A percentile compares a stretch with the other conserved stretches of the same genome.
phyloP scores from a whole-genome alignment of 495 filamentous ascomycete species.

The Penicillium maclennaniae region DNA sequence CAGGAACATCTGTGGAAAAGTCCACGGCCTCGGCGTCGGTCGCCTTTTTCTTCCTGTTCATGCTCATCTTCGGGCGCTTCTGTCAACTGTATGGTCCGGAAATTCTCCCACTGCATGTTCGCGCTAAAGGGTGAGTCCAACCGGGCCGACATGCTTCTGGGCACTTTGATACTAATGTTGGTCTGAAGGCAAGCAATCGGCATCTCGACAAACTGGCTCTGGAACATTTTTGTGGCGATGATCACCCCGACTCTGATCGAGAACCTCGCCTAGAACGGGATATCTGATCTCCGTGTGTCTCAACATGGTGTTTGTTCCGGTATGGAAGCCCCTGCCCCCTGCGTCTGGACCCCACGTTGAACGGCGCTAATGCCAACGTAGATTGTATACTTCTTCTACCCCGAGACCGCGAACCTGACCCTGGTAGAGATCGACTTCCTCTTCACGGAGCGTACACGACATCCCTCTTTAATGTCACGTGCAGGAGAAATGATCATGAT shows the following conservation, averaged over 20 bases:
- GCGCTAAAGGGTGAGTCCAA: slow-evolving; percentile 36
- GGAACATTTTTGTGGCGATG: slow-evolving; percentile 59
- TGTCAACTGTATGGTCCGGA: slow-evolving; percentile 47
- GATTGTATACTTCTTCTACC: slow-evolving; percentile 42
- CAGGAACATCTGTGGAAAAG: slow-evolving; percentile 26
- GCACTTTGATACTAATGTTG: neutral
- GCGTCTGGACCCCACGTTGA: neutral
- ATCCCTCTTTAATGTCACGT: slow-evolving; percentile 2
- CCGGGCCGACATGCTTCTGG: neutral
- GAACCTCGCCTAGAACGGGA: slow-evolving; percentile 51
- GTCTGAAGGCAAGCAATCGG: slow-evolving; percentile 29
- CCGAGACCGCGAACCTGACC: slow-evolving; percentile 44
- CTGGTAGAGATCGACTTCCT: slow-evolving; percentile 37
- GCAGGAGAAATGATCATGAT: neutral
- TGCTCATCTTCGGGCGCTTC: slow-evolving; percentile 49
- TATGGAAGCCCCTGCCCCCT: slow-evolving; percentile 7
- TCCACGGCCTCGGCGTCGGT: slow-evolving; percentile 32
- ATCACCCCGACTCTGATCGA: slow-evolving; percentile 53
- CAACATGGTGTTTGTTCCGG: slow-evolving; percentile 45
- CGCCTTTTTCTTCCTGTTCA: slow-evolving; percentile 44
- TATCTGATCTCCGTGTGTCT: slow-evolving; percentile 59
- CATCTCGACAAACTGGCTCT: slow-evolving; percentile 35
- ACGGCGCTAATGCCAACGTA: neutral
- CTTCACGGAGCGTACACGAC: slow-evolving; percentile 19
- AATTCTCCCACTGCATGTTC: slow-evolving; percentile 40